Percentiles rank a stretch among this genome's conserved stretches.
These are phyloP conservation scores for Amborella trichopoda DNA, from an alignment of 164 flowering plant species.

Conservation along the genomic window DNA sequence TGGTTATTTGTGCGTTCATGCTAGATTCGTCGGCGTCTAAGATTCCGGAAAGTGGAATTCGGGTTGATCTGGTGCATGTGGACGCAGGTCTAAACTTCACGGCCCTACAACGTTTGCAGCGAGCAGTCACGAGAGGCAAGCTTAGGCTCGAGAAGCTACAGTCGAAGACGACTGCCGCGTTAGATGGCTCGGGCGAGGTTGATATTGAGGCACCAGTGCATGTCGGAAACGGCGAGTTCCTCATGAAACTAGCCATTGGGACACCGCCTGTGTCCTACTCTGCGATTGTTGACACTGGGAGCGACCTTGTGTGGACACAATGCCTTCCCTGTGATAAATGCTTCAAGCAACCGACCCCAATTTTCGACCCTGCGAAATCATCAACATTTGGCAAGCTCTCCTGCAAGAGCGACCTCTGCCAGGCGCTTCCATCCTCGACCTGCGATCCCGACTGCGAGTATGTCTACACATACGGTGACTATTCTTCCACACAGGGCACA, in stretches of 20 bases:
- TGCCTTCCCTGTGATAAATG: conserved; percentile 68
- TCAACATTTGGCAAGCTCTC: conserved; percentile 42
- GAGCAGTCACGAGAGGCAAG: conserved; percentile 39
- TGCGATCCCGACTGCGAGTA: conserved; percentile 55
- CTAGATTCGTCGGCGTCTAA: too few relatives aligned
- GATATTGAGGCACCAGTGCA: conserved; percentile 21
- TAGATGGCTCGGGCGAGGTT: conserved; percentile 2
- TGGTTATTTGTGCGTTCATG: too few relatives aligned
- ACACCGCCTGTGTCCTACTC: conserved; percentile 43
- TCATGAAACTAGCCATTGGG: conserved; percentile 58
- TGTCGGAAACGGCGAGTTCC: conserved; percentile 54
- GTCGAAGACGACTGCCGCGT: conserved; percentile 8
- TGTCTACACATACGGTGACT: conserved; percentile 63
- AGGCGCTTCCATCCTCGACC: conserved; percentile 29
- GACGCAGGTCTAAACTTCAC: conserved; percentile 51
- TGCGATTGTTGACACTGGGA: conserved; percentile 81
- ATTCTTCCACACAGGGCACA: conserved; percentile 55
- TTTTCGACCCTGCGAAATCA: conserved; percentile 61
- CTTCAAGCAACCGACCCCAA: conserved; percentile 42
- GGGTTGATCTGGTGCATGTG: conserved; percentile 39
- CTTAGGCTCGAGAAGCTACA: conserved; percentile 29
- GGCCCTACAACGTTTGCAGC: conserved; percentile 37
- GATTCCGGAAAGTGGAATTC: too few relatives aligned
- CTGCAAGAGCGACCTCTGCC: conserved; percentile 42
- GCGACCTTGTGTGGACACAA: conserved; percentile 89